Percentiles rank a stretch among this genome's conserved stretches.
Conservation (phyloP, 2,329 filamentous ascomycete species). For the Botryotinia narcissicola region DNA sequence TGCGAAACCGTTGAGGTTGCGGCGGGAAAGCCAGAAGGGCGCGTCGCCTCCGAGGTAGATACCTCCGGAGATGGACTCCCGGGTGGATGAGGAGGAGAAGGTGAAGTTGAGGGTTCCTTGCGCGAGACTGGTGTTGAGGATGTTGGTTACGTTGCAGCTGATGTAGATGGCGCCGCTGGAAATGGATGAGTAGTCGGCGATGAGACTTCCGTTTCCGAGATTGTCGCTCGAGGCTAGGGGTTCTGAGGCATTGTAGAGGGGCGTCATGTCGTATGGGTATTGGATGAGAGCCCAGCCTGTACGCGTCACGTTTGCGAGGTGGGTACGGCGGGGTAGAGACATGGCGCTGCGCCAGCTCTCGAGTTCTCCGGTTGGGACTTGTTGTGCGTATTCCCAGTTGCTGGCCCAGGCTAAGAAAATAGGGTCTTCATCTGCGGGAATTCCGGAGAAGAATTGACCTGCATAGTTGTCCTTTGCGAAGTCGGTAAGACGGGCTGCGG, state of each 20-base stretch:
- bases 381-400: slow-evolving; percentile 58
- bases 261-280: slow-evolving; percentile 48
- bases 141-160: slow-evolving; percentile 50
- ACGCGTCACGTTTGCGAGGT: slow-evolving; percentile 50
- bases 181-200: slow-evolving; percentile 50
- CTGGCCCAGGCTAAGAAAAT: slow-evolving; percentile 53
- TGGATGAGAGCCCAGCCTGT: slow-evolving; percentile 52
- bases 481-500: slow-evolving; percentile 44
- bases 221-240: slow-evolving; percentile 45
- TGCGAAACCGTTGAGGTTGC: slow-evolving; percentile 46
- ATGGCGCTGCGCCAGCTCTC: slow-evolving; percentile 54
- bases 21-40: slow-evolving; percentile 52
- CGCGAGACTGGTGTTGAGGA: slow-evolving; percentile 32
- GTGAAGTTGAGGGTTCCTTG: slow-evolving; percentile 49
- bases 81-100: slow-evolving; percentile 48
- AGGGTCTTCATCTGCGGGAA: slow-evolving; percentile 38
- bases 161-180: slow-evolving; percentile 53
- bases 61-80: slow-evolving; percentile 50
- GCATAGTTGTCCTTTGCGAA: slow-evolving; percentile 56
- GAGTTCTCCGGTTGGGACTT: slow-evolving; percentile 51
- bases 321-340: slow-evolving; percentile 53
- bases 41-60: slow-evolving; percentile 49
- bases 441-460: slow-evolving; percentile 54
- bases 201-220: slow-evolving; percentile 49
- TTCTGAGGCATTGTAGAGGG: slow-evolving; percentile 44